Evolutionary conservation across 345 rosid species (phyloP).

Genomic region (Citrus glauca): DNA sequence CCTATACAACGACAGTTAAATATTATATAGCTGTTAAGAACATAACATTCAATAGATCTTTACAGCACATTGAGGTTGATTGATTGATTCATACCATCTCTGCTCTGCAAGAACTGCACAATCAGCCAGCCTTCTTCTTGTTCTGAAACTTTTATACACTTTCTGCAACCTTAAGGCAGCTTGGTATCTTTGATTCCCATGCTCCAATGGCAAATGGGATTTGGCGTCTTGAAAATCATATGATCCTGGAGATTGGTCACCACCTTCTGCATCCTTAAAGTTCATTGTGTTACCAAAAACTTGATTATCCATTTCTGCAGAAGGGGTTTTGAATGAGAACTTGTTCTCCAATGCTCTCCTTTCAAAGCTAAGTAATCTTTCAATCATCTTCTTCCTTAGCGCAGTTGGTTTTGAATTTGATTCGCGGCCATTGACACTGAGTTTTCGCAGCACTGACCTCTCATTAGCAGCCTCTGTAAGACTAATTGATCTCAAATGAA

Average conservation of each 20-base stretch:
- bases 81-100: constrained; percentile 57
- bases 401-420: constrained; percentile 29
- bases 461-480: constrained; percentile 14
- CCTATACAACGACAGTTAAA: constrained; percentile 36
- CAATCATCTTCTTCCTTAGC: constrained; percentile 13
- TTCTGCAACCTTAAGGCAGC: constrained; percentile 87
- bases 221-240: constrained; percentile 12
- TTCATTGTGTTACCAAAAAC: constrained; percentile 21
- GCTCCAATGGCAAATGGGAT: not conserved
- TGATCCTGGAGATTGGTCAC: constrained; percentile 15
- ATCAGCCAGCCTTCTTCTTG: constrained; percentile 86
- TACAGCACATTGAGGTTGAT: not conserved
- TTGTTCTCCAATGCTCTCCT: constrained; percentile 23
- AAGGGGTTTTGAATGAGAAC: constrained; percentile 23
- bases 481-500: constrained; percentile 23
- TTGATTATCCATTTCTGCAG: constrained; percentile 27
- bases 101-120: constrained; percentile 93
- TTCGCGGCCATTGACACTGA: constrained; percentile 38
- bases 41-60: not conserved
- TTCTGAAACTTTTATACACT: constrained; percentile 89
- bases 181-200: constrained; percentile 28
- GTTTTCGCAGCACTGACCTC: constrained; percentile 30
- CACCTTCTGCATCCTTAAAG: constrained; percentile 22
- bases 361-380: constrained; percentile 32
- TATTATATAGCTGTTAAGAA: not conserved